Conservation (phyloP, 768 basidiomycete genomes). For the Harrya chromipes region DNA sequence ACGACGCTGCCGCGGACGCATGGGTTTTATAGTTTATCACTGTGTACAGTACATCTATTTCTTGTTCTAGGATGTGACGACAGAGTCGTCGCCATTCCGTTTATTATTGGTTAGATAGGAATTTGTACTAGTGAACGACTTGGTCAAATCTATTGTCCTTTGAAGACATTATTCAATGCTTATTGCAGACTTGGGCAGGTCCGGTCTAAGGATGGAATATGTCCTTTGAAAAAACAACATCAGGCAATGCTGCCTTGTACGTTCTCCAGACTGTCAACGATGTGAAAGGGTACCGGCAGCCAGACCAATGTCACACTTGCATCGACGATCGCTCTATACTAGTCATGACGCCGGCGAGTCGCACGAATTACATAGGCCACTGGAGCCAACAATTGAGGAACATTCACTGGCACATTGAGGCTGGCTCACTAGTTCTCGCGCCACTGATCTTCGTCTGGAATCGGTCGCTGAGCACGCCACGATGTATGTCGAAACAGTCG, state of each 20-base stretch:
- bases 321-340: slow-evolving; percentile 61
- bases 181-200: background rate
- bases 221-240: slow-evolving; percentile 70
- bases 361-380: no score
- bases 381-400: no score
- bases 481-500: no score
- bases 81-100: background rate
- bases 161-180: slow-evolving; percentile 42
- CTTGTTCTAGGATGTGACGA: slow-evolving; percentile 9
- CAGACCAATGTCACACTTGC: slow-evolving; percentile 48
- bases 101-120: background rate
- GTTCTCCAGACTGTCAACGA: slow-evolving; percentile 72
- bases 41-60: slow-evolving; percentile 8
- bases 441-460: background rate
- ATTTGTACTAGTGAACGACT: no score
- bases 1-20: background rate
- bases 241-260: slow-evolving; percentile 65
- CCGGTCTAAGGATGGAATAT: background rate
- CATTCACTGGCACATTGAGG: no score
- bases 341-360: no score
- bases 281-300: slow-evolving; percentile 73
- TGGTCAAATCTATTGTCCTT: slow-evolving; percentile 26
- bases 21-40: background rate
- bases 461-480: background rate
- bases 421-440: no score